phyloP scores from a whole-genome alignment of 2,329 filamentous ascomycete species.

The Stagonosporopsis chrysanthemi region DNA sequence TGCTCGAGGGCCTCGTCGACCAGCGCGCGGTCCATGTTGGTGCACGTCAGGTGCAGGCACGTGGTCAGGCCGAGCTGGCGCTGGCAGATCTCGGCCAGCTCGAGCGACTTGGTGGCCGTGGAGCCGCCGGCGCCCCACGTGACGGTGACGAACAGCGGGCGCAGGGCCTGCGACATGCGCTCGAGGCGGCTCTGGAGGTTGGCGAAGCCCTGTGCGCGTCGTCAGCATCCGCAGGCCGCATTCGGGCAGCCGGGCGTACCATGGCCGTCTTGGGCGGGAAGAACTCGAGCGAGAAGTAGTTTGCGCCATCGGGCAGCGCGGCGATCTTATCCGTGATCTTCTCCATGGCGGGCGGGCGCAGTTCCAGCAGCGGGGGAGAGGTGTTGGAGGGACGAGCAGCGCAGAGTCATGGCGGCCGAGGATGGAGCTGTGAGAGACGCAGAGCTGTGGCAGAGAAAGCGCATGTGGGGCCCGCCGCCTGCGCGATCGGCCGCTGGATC shows the following conservation, averaged over 20 bases:
- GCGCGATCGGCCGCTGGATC: too few relatives aligned
- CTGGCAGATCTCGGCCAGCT: conserved; percentile 94
- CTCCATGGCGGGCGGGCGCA: conserved; percentile 38
- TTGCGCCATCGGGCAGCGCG: conserved; percentile 79
- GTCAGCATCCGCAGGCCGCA: conserved; percentile 19
- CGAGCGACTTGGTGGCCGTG: conserved; percentile 87
- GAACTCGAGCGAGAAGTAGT: conserved; percentile 98
- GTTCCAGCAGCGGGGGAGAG: conserved; percentile 1
- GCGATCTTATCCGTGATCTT: conserved; percentile 96
- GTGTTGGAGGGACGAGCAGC: conserved; percentile 23
- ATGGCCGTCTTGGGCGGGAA: conserved; percentile 98
- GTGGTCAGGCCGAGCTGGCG: conserved; percentile 90
- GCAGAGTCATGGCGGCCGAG: conserved; percentile 40
- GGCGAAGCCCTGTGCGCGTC: conserved; percentile 71
- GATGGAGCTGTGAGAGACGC: conserved; percentile 35
- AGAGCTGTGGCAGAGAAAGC: conserved; percentile 30
- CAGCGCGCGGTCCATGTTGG: conserved; percentile 88
- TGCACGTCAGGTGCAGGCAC: conserved; percentile 95
- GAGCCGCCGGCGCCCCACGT: conserved; percentile 98
- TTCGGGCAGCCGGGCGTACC: conserved; percentile 55
- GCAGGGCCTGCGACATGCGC: conserved; percentile 90
- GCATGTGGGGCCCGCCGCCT: conserved; percentile 28
- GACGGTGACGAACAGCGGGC: conserved; percentile 93
- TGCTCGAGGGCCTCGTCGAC: conserved; percentile 91
- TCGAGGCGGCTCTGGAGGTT: conserved; percentile 93